Evolutionary conservation across 768 basidiomycete species (phyloP).

Genomic region (Lanmaoa pseudosensibilis): DNA sequence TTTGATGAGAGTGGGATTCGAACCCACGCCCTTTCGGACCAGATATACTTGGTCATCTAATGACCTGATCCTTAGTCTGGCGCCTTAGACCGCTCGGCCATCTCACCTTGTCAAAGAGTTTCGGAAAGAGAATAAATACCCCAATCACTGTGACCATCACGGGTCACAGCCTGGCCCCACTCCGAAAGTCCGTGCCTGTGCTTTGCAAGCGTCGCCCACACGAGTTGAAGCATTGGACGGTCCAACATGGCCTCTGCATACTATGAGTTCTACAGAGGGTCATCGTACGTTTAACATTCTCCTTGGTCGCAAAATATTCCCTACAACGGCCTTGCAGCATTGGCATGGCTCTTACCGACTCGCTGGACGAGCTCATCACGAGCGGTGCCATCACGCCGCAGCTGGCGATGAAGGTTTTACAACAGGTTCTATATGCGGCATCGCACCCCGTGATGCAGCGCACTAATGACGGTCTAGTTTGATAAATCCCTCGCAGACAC

Average conservation of each 20-base stretch:
- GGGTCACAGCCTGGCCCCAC: constrained; percentile 17
- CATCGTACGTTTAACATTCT: constrained; percentile 61
- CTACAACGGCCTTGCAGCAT: constrained; percentile 53
- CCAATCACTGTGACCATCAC: constrained; percentile 20
- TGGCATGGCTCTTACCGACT: constrained; percentile 96
- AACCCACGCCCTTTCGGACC: constrained; percentile 44
- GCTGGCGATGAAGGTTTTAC: constrained; percentile 97
- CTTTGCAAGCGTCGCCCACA: constrained; percentile 11
- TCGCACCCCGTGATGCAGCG: not conserved
- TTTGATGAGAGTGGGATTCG: constrained; percentile 41
- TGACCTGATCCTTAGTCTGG: constrained; percentile 53
- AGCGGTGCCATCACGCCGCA: constrained; percentile 96
- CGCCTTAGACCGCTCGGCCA: constrained; percentile 66
- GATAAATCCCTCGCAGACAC: constrained; percentile 94
- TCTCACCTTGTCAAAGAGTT: constrained; percentile 27
- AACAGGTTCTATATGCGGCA: constrained; percentile 66
- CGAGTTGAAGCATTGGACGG: too few relatives aligned
- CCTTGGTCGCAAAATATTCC: not conserved
- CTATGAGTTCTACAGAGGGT: constrained; percentile 91
- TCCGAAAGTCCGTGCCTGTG: not conserved
- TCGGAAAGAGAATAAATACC: not conserved
- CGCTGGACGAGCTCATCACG: constrained; percentile 97
- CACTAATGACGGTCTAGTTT: constrained; percentile 57
- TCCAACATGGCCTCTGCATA: constrained; percentile 73
- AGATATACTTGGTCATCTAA: constrained; percentile 32